phyloP scores from a whole-genome alignment of 768 basidiomycete species.

The Tricholomella constricta region DNA sequence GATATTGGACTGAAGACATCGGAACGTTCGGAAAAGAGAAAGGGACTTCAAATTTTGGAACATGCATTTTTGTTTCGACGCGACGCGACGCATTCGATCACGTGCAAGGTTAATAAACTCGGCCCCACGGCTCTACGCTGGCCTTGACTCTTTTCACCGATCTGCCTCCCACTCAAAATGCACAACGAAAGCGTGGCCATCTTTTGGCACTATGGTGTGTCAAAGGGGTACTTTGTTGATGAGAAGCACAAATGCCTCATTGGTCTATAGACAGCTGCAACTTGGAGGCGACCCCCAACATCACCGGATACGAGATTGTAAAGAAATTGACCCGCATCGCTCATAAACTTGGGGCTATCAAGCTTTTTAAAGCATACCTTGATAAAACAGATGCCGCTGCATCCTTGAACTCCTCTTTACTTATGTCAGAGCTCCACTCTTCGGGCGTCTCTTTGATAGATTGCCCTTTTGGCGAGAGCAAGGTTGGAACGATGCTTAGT shows the following conservation, averaged over 20 bases:
- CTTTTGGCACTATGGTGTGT: slow-evolving; percentile 14
- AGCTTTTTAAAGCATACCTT: slow-evolving; percentile 57
- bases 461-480: slow-evolving; percentile 32
- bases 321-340: slow-evolving; percentile 46
- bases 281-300: slow-evolving; percentile 29
- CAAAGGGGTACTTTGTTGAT: too few relatives aligned
- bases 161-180: neutral
- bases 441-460: slow-evolving; percentile 47
- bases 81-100: neutral
- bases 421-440: slow-evolving; percentile 47
- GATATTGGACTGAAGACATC: too few relatives aligned
- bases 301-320: slow-evolving; percentile 44
- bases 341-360: slow-evolving; percentile 48
- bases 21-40: too few relatives aligned
- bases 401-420: slow-evolving; percentile 29
- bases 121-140: too few relatives aligned
- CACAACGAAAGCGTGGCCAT: slow-evolving; percentile 3
- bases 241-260: neutral
- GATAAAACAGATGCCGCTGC: slow-evolving; percentile 37
- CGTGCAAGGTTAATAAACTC: neutral
- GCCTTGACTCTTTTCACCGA: neutral
- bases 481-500: slow-evolving; percentile 47
- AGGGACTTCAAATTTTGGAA: too few relatives aligned
- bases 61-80: neutral
- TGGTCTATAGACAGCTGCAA: slow-evolving; percentile 41